A percentile compares a stretch with the other conserved stretches of the same genome.
These are phyloP conservation scores for Metarhizium robertsii DNA, from an alignment of 2,329 filamentous ascomycete species.

Conservation along the genomic window DNA sequence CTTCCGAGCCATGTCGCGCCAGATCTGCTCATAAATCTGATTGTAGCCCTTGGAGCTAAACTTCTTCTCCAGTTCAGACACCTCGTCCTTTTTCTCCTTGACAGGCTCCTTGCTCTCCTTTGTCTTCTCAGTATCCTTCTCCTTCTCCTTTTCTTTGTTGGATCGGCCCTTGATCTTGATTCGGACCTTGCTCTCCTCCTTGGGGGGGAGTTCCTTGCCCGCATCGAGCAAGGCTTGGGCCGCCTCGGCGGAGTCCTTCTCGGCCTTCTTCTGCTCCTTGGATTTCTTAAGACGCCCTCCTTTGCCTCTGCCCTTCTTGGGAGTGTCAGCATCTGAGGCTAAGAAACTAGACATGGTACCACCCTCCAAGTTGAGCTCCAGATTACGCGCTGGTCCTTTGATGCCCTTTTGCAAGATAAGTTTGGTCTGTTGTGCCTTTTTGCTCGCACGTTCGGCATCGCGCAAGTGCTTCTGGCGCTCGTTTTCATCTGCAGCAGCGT, in stretches of 20 bases:
- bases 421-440: slow-evolving; percentile 87
- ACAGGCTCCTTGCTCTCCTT: slow-evolving; percentile 33
- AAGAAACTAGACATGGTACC: slow-evolving; percentile 81
- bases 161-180: slow-evolving; percentile 51
- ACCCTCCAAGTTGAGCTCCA: slow-evolving; percentile 75
- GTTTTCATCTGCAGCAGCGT: slow-evolving; percentile 69
- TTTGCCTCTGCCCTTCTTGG: slow-evolving; percentile 45
- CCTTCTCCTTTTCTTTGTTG: slow-evolving; percentile 36
- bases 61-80: slow-evolving; percentile 47
- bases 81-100: slow-evolving; percentile 42
- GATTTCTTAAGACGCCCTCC: slow-evolving; percentile 79
- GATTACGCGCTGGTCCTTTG: slow-evolving; percentile 61
- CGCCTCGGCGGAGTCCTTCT: slow-evolving; percentile 74
- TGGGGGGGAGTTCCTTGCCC: slow-evolving; percentile 57
- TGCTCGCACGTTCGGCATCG: slow-evolving; percentile 82
- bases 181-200: slow-evolving; percentile 51
- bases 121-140: slow-evolving; percentile 31
- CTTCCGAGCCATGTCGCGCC: slow-evolving; percentile 87
- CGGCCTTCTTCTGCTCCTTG: slow-evolving; percentile 74
- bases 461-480: slow-evolving; percentile 73
- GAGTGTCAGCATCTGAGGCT: slow-evolving; percentile 48
- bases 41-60: slow-evolving; percentile 91
- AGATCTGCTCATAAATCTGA: slow-evolving; percentile 95
- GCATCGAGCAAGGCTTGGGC: slow-evolving; percentile 78
- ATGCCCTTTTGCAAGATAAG: slow-evolving; percentile 79